Percentiles rank a stretch among this genome's conserved stretches.
phyloP scores from a whole-genome alignment of 495 filamentous ascomycete species.

The Parathielavia appendiculata region DNA sequence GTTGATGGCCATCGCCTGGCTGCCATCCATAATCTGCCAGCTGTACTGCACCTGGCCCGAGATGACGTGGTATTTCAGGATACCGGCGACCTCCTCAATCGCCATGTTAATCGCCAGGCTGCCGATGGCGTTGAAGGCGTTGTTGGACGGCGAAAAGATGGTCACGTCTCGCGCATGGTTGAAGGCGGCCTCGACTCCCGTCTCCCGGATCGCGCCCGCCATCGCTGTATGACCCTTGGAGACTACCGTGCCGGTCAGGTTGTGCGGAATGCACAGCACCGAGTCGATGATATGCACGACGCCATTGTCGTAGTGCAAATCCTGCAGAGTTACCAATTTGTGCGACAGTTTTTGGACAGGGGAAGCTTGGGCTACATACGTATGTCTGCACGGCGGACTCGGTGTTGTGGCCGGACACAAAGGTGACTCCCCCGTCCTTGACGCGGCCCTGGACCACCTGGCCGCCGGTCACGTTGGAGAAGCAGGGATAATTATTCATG shows the following conservation, averaged over 20 bases:
- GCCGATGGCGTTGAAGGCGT: constrained; percentile 55
- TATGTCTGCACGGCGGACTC: constrained; percentile 33
- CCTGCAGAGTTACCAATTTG: constrained; percentile 24
- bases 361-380: constrained; percentile 18
- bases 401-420: constrained; percentile 38
- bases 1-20: constrained; percentile 34
- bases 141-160: constrained; percentile 56
- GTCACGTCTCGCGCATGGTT: constrained; percentile 49
- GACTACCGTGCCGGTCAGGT: constrained; percentile 46
- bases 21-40: constrained; percentile 33
- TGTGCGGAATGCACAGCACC: constrained; percentile 52
- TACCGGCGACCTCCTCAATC: constrained; percentile 39
- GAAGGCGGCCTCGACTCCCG: constrained; percentile 41
- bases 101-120: constrained; percentile 45
- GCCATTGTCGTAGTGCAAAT: constrained; percentile 59
- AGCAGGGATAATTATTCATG: constrained; percentile 37
- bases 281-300: constrained; percentile 62
- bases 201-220: constrained; percentile 49
- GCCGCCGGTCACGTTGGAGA: constrained; percentile 44
- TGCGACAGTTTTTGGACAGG: constrained; percentile 17
- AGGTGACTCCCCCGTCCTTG: constrained; percentile 32
- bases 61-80: constrained; percentile 59
- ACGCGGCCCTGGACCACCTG: constrained; percentile 35
- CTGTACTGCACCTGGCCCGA: constrained; percentile 50
- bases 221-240: constrained; percentile 51